A percentile compares a stretch with the other conserved stretches of the same genome.
These are phyloP conservation scores for Schizosaccharomyces japonicus DNA, from an alignment of 805 yeast species.

Conservation along the genomic window DNA sequence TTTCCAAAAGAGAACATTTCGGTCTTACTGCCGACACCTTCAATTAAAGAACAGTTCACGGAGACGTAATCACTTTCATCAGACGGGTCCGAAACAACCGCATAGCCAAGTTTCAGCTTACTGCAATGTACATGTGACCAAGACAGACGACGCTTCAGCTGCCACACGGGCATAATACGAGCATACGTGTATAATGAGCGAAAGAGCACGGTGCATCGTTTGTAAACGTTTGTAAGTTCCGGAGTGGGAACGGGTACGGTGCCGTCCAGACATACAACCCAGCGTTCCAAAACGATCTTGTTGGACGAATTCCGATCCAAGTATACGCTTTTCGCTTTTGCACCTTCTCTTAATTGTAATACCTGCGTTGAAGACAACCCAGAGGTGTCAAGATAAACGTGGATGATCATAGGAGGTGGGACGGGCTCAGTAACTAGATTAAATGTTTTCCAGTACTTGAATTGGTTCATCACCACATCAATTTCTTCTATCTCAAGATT, in stretches of 20 bases:
- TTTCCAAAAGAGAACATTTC: conserved; percentile 41
- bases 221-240: conserved; percentile 47
- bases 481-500: conserved; percentile 20
- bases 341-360: conserved; percentile 32
- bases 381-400: conserved; percentile 51
- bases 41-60: conserved; percentile 39
- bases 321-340: conserved; percentile 30
- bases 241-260: conserved; percentile 14
- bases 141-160: conserved; percentile 24
- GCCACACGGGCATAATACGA: conserved; percentile 49
- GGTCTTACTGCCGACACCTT: conserved; percentile 39
- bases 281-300: conserved; percentile 82
- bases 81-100: conserved; percentile 12
- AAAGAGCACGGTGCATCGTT: conserved; percentile 47
- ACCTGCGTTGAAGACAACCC: conserved; percentile 32
- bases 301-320: conserved; percentile 22
- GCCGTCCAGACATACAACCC: conserved; percentile 61
- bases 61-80: conserved; percentile 26
- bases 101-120: conserved; percentile 15
- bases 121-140: conserved; percentile 5
- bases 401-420: conserved; percentile 70
- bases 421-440: conserved; percentile 7
- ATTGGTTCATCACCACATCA: conserved; percentile 27
- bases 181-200: conserved; percentile 47
- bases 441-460: conserved; percentile 33